Evolutionary conservation across 164 flowering plant genomes (phyloP), one percentile per base, ranked within the genome.

Genomic region (Dillenia suffruticosa): DNA sequence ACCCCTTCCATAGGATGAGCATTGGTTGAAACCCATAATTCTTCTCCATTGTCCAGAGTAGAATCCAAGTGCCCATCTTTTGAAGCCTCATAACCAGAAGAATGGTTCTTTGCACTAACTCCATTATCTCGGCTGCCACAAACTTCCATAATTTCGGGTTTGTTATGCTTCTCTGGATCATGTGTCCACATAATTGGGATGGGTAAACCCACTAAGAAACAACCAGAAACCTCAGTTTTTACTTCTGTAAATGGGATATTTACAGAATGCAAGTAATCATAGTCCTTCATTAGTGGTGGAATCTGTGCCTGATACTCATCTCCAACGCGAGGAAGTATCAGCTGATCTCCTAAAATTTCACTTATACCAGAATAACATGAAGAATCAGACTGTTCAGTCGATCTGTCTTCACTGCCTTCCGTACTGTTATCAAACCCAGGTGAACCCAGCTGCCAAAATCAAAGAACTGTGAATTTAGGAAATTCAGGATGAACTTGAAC

Each of bases 291-390:
- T 2, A 76, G 57, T n/a, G 74, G 19, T 24, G 89, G 88, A 67
- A 87, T 74, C 54, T 84, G 76, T 40, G 62, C 86, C 64, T 87
- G 92, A 66, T 74, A 86, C 54, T 82, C 52, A 52, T 71, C 72
- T 44, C 92, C 89, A 71, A 82, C 74, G 48, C 89, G 82, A 59
- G 87, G 85, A 43, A 12, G 67, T 15, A 72, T 54, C 63, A 74
- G 68, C 12, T 76, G 84, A 5, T 75, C 79, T 55, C 76, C 80
- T 66, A 72, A 71, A 6, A 62, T 32, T 40, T 59, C 76, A 49
- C 11, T 26, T 13, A 47, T n/a, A 19, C 65, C 74, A 61, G 74
- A 19, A 19, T 64, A 68, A 8, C 59, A 67, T 16, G 71, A 56
- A 54, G 70, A 64, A 59, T 59, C 44, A 51, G 54, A 61, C 43